Base-by-base conservation (phyloP, 768 basidiomycete species). In the Mycena metata region DNA sequence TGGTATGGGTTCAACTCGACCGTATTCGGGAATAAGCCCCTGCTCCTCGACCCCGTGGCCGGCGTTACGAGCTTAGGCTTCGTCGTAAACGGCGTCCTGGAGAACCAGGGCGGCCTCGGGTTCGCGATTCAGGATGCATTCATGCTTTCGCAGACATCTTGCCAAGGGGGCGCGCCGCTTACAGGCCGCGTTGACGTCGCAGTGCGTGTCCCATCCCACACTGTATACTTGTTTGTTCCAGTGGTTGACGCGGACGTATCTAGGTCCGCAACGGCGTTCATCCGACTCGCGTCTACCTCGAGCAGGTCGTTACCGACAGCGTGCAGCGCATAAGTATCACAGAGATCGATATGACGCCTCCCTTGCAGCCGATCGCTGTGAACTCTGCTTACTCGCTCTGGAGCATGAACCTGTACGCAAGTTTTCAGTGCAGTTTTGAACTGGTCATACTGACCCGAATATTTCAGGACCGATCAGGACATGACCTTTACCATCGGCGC, bases 101-200 rank as follows among this genome's bases (percentile, higher is more conserved):
- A 63, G 42, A 51, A 63, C 30, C 61, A 63, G 61, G 42, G 42
- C 33, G 61, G 61, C 5, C 16, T 52, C 23, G 61, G 60, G 42
- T 63, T 63, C 42, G 61, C 61, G 9, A 42, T 63, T 24, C 61
- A 63, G 50, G 61, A 63, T 11, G 61, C 17, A 54, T 63, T 63
- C 21, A 63, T 63, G 61, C 39, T 43, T 30, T 52, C 50, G 30
- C 17, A 52, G 51, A 63, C 61, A 21, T 63, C 61, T 12, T 63
- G 61, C 51, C 24, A 30, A 43, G 11, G 13, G 21, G 35, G 36
- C 17, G 21, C 21, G 21, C 47, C 50, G 42, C 17, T 39, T 42
- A 33, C 39, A 19, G 61, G 61, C 16, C 61, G 61, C 50, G 21
- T 63, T 52, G 61, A 63, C 41, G 61, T 63, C 26, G 61, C 61